These are phyloP conservation scores for Lentinula boryana DNA, from an alignment of 768 basidiomycete genomes.

Conservation along the genomic window DNA sequence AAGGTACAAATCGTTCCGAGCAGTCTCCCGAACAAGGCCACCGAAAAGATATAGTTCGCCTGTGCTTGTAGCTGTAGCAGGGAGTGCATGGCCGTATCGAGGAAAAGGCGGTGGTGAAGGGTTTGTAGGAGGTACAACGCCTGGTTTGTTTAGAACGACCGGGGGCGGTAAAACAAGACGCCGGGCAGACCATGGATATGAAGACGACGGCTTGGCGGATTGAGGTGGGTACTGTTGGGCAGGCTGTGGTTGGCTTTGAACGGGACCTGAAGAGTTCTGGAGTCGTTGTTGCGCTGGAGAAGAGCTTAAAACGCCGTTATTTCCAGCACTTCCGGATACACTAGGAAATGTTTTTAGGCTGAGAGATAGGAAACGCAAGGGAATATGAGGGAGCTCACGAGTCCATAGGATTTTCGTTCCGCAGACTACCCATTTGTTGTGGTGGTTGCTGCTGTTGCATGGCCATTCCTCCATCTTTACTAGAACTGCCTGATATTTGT, in stretches of 20 bases:
- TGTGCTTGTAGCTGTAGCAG: conserved; percentile 63
- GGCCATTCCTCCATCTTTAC: conserved; percentile 12
- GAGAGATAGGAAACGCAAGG: not conserved
- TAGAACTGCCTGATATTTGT: conserved; percentile 36
- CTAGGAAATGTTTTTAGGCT: not conserved
- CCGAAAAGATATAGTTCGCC: conserved; percentile 97
- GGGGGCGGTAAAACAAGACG: conserved; percentile 69
- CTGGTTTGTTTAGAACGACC: conserved; percentile 56
- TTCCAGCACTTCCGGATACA: conserved; percentile 5
- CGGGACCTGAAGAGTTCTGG: conserved; percentile 25
- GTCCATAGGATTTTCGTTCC: conserved; percentile 20
- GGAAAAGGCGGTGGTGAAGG: conserved; percentile 90
- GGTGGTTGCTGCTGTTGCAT: conserved; percentile 23
- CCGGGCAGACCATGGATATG: conserved; percentile 82
- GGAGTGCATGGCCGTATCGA: conserved; percentile 91
- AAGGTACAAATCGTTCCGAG: conserved; percentile 91
- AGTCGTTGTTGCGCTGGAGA: conserved; percentile 16
- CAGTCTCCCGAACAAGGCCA: conserved; percentile 86
- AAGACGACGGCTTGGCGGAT: conserved; percentile 26
- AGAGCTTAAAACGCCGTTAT: not conserved
- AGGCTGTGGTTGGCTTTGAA: conserved; percentile 22
- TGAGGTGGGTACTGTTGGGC: conserved; percentile 25
- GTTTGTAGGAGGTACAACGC: conserved; percentile 52
- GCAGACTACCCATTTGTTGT: conserved; percentile 6
- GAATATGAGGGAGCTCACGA: conserved; percentile 22